phyloP scores from a whole-genome alignment of 148 eudicot genomes.

The Nepenthes gracilis region DNA sequence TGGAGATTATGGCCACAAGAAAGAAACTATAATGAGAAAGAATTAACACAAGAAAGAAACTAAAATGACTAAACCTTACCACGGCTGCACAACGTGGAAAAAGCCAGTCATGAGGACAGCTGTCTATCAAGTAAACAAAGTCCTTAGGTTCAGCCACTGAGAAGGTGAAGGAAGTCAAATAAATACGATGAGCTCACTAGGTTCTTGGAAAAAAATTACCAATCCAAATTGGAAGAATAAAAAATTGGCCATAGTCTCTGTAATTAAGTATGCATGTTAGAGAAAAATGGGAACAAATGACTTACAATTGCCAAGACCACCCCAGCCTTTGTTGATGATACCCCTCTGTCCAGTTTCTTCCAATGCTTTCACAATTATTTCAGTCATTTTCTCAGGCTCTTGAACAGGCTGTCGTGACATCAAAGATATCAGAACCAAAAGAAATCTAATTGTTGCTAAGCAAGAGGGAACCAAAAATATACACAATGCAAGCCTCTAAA shows the following conservation, averaged over 20 bases:
- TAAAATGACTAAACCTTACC: constrained; percentile 25
- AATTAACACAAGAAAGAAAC: background rate
- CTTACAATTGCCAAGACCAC: constrained; percentile 91
- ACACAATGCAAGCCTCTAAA: background rate
- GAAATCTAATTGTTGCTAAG: background rate
- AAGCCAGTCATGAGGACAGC: constrained; percentile 97
- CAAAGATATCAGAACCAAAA: background rate
- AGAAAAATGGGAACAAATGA: constrained; percentile 8
- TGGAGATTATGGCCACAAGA: too few relatives aligned
- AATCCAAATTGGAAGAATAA: background rate
- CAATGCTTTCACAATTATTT: constrained; percentile 74
- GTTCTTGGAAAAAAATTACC: background rate
- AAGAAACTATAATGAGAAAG: too few relatives aligned
- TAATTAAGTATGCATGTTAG: background rate
- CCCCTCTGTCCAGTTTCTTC: constrained; percentile 87
- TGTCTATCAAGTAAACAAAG: constrained; percentile 68
- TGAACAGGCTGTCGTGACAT: constrained; percentile 64
- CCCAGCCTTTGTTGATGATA: constrained; percentile 98
- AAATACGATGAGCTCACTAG: background rate
- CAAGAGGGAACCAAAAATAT: background rate
- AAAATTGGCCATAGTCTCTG: background rate
- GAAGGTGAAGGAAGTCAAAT: constrained; percentile 8
- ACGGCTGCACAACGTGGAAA: constrained; percentile 95
- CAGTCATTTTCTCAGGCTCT: constrained; percentile 90
- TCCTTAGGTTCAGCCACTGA: constrained; percentile 93